Conservation (phyloP, 257 asterid genomes). For the Henckelia pumila region DNA sequence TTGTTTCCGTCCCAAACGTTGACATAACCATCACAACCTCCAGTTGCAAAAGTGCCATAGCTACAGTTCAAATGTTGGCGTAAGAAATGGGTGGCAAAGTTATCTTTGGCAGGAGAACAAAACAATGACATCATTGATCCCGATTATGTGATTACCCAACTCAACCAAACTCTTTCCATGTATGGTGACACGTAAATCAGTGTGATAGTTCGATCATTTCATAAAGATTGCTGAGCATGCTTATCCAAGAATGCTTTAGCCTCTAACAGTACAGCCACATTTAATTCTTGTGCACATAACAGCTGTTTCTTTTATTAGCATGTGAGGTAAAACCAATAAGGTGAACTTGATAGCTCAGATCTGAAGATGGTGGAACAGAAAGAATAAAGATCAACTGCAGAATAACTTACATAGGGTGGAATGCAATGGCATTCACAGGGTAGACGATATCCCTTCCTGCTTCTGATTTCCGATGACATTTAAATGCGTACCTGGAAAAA, state of each 20-base stretch:
- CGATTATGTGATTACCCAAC: background rate
- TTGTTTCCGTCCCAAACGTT: constrained; percentile 98
- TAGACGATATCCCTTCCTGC: constrained; percentile 80
- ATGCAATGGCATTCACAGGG: constrained; percentile 90
- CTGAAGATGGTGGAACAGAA: background rate
- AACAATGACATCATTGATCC: background rate
- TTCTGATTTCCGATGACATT: constrained; percentile 88
- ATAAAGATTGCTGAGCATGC: background rate
- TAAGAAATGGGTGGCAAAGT: constrained; percentile 6
- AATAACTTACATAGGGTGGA: constrained; percentile 77
- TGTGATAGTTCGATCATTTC: background rate
- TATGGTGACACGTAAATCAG: background rate
- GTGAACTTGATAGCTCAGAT: constrained; percentile 1
- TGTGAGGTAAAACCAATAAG: background rate
- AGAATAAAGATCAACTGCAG: background rate
- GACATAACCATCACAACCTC: constrained; percentile 86
- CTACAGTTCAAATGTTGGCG: constrained; percentile 33
- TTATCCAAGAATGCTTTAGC: background rate
- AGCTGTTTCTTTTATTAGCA: background rate
- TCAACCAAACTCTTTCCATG: constrained; percentile 5
- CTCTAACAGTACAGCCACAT: background rate
- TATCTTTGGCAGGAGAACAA: constrained; percentile 3
- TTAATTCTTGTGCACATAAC: background rate
- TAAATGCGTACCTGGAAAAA: constrained; percentile 75
- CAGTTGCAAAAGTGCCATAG: constrained; percentile 91